A percentile compares a stretch with the other conserved stretches of the same genome.
These are phyloP conservation scores for Cupressus sempervirens DNA, from an alignment of 75 land plant genomes.

Conservation along the genomic window DNA sequence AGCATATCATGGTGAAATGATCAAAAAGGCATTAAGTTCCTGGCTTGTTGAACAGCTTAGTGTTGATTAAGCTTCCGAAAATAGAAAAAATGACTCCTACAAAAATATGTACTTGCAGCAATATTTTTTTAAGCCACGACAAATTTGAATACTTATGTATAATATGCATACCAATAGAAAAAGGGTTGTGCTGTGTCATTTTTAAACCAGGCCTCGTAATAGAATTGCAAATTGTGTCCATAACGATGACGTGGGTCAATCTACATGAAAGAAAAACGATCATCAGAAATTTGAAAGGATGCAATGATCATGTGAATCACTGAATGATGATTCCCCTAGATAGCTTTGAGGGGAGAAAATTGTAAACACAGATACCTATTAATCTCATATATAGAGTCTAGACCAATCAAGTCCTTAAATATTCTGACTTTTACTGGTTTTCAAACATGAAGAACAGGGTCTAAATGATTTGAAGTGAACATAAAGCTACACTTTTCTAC, in stretches of 20 bases:
- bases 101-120: not conserved
- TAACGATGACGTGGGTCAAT: conserved; percentile 95
- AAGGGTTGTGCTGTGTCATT: conserved; percentile 76
- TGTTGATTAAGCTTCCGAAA: not conserved
- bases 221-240: conserved; percentile 79
- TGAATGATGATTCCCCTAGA: not conserved
- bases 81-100: not conserved
- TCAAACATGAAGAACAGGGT: not conserved
- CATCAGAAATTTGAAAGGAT: not conserved
- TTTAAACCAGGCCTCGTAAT: conserved; percentile 71
- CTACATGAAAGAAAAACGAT: conserved; percentile 33
- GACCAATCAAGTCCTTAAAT: not conserved
- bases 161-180: conserved; percentile 80
- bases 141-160: not conserved
- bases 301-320: not conserved
- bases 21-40: not conserved
- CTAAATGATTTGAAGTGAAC: not conserved
- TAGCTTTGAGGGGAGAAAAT: not conserved
- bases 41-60: not conserved
- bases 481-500: not conserved
- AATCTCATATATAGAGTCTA: not conserved
- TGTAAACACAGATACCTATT: not conserved
- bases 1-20: not conserved
- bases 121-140: not conserved
- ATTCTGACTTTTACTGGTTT: not conserved